These are phyloP conservation scores for Fraxinus cuspidata DNA, from an alignment of 257 asterid genomes.

Conservation along the genomic window DNA sequence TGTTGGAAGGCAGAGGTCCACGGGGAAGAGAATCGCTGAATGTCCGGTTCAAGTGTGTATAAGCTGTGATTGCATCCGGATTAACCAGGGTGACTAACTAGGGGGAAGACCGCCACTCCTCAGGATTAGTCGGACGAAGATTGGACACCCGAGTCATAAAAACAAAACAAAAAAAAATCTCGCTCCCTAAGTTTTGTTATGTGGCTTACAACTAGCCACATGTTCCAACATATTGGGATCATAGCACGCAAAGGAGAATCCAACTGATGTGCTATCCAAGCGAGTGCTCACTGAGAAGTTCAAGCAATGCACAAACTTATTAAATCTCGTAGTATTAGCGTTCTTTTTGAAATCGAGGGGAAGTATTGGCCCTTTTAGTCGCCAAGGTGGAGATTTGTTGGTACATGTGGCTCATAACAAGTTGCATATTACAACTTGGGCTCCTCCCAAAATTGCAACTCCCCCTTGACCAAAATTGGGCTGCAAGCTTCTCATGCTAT, in stretches of 20 bases:
- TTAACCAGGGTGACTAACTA: no score
- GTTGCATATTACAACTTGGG: not conserved
- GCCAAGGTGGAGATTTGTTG: not conserved
- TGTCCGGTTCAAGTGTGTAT: no score
- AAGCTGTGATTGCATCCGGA: no score
- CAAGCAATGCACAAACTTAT: not conserved
- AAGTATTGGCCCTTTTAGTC: not conserved
- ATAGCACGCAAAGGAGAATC: not conserved
- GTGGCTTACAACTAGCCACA: not conserved
- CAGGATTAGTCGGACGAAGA: no score
- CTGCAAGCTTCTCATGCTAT: not conserved
- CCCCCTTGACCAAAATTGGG: not conserved
- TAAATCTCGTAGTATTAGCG: not conserved
- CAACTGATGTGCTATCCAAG: not conserved
- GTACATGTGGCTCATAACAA: not conserved
- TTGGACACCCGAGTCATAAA: no score
- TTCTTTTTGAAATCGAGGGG: not conserved
- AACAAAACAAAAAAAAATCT: no score
- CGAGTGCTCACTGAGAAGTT: not conserved
- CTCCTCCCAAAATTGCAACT: not conserved
- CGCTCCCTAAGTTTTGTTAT: not conserved
- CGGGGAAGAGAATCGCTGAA: no score
- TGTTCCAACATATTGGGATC: not conserved
- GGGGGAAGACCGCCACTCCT: no score
- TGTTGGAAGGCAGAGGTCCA: no score